Evolutionary conservation across 805 yeast genomes (phyloP).

Genomic region (Cyberlindnera xishuangbannaensis): DNA sequence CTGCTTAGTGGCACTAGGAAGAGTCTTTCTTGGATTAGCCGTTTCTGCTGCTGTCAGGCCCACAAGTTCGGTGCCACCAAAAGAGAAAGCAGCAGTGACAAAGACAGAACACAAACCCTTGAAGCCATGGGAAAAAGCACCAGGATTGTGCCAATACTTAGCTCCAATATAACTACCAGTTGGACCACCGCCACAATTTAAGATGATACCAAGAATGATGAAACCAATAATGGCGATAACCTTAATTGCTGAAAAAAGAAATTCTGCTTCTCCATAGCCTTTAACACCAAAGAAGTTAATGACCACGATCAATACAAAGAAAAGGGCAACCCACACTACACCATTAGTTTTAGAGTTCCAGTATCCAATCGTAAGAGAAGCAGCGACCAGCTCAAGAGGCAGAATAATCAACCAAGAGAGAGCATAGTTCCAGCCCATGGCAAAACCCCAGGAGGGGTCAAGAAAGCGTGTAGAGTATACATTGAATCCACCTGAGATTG

Average conservation of each 20-base stretch:
- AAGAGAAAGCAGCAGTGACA: conserved; percentile 63
- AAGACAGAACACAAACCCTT: conserved; percentile 21
- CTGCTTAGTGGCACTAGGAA: conserved; percentile 44
- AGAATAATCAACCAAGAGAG: conserved; percentile 45
- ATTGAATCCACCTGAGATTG: conserved; percentile 57
- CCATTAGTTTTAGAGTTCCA: conserved; percentile 41
- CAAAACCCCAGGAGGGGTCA: conserved; percentile 56
- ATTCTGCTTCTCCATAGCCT: conserved; percentile 49
- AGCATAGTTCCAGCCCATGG: conserved; percentile 52
- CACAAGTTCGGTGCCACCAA: conserved; percentile 59
- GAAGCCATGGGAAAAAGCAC: neutral
- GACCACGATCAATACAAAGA: conserved; percentile 37
- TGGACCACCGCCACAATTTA: conserved; percentile 56
- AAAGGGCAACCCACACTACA: conserved; percentile 43
- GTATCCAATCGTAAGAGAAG: conserved; percentile 45
- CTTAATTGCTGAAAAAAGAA: conserved; percentile 60
- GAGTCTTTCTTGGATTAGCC: conserved; percentile 37
- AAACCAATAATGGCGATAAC: conserved; percentile 60
- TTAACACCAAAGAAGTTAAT: conserved; percentile 27
- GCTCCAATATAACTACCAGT: conserved; percentile 42
- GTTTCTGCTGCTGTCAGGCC: conserved; percentile 47
- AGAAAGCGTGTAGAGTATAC: conserved; percentile 50
- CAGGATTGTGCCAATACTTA: conserved; percentile 29
- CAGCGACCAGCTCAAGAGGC: conserved; percentile 47
- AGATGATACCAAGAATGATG: conserved; percentile 47